These are phyloP conservation scores for Magnaporthales sp. DNA, from an alignment of 2,329 filamentous ascomycete genomes.

Conservation along the genomic window DNA sequence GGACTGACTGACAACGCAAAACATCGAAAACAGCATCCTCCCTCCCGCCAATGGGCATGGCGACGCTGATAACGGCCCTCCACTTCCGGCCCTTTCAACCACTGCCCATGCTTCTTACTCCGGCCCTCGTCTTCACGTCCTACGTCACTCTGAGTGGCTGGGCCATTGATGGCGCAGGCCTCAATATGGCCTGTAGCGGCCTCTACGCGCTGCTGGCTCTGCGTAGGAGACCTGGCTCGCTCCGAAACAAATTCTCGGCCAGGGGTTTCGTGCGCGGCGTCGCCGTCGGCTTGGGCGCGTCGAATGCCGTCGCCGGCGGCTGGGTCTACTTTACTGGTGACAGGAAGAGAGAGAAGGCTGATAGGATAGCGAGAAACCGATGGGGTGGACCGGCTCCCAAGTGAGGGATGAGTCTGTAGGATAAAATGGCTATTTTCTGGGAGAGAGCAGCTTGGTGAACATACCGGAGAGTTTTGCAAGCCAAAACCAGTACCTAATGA, in stretches of 20 bases:
- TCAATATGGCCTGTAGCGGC: slow-evolving; percentile 47
- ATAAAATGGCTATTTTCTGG: background rate
- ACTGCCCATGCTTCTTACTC: slow-evolving; percentile 40
- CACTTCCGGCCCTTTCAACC: slow-evolving; percentile 45
- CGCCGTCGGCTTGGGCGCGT: slow-evolving; percentile 39
- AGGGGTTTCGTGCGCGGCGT: slow-evolving; percentile 41
- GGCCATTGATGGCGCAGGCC: slow-evolving; percentile 45
- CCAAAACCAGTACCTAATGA: background rate
- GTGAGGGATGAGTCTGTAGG: slow-evolving; percentile 6
- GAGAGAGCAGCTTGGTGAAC: background rate
- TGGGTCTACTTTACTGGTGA: slow-evolving; percentile 45
- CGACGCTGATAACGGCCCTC: slow-evolving; percentile 46
- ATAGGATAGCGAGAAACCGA: slow-evolving; percentile 38
- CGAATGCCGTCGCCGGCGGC: slow-evolving; percentile 39
- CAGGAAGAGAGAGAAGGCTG: slow-evolving; percentile 38
- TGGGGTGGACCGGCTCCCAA: slow-evolving; percentile 30
- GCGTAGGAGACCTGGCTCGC: slow-evolving; percentile 27
- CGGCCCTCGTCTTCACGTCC: slow-evolving; percentile 44
- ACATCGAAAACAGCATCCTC: slow-evolving; percentile 33
- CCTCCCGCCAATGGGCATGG: slow-evolving; percentile 44
- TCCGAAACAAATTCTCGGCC: slow-evolving; percentile 31
- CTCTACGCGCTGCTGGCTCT: slow-evolving; percentile 48
- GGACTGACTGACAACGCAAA: background rate
- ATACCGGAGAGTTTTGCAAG: background rate
- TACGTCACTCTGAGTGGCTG: slow-evolving; percentile 54